Percentiles rank a stretch among this genome's conserved stretches.
Conservation (phyloP, 2,329 filamentous ascomycete species). For the Dactylellina drechsleri region DNA sequence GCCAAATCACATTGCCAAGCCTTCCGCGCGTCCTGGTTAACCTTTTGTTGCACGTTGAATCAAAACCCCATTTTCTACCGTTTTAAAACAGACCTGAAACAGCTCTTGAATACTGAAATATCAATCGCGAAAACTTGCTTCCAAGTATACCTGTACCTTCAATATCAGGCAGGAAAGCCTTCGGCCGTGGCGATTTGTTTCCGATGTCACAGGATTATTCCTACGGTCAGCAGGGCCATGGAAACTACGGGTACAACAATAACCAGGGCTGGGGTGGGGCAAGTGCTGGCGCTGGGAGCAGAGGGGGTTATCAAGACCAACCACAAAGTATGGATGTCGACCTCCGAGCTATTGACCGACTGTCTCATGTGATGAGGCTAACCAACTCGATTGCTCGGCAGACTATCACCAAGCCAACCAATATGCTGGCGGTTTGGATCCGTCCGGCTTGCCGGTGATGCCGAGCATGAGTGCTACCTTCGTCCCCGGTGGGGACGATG, state of each 20-base stretch:
- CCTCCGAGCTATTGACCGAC: neutral
- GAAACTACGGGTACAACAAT: conserved; percentile 32
- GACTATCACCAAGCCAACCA: conserved; percentile 35
- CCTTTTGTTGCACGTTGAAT: conserved; percentile 9
- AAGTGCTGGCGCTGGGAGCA: neutral
- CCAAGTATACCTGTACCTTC: neutral
- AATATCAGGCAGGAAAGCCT: too few species aligned
- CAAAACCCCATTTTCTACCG: neutral
- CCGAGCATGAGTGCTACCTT: conserved; percentile 70
- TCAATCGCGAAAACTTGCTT: conserved; percentile 3
- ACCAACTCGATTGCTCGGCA: conserved; percentile 23
- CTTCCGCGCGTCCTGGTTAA: conserved; percentile 6
- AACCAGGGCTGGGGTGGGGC: conserved; percentile 37
- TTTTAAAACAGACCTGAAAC: conserved; percentile 45
- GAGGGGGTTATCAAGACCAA: conserved; percentile 40
- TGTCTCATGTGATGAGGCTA: conserved; percentile 6
- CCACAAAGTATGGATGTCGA: conserved; percentile 50
- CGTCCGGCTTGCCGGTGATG: conserved; percentile 50
- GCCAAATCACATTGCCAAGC: neutral
- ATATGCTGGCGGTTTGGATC: conserved; percentile 37
- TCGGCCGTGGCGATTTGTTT: neutral
- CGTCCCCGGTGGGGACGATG: conserved; percentile 74
- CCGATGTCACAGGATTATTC: conserved; percentile 50
- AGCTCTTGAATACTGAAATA: conserved; percentile 9
- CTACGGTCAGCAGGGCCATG: conserved; percentile 35